Evolutionary conservation across 495 filamentous ascomycete genomes (phyloP).

Genomic region (Lichina pygmaea): DNA sequence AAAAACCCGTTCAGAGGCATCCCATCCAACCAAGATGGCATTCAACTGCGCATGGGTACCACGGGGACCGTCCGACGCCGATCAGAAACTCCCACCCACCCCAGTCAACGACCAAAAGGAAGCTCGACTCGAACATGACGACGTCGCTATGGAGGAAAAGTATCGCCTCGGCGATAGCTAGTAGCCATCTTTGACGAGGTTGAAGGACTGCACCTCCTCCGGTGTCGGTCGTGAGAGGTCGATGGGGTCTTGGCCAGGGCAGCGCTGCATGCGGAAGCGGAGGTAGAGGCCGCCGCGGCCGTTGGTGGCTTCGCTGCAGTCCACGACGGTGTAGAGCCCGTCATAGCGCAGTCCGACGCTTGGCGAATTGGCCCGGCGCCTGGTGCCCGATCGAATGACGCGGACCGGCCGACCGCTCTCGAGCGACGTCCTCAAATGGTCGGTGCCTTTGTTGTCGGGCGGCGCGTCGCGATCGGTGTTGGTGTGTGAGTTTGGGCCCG

Average conservation of each 20-base stretch:
- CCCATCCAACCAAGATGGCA: too few relatives aligned
- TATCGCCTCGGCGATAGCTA: background rate
- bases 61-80: too few relatives aligned
- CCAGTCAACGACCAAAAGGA: too few relatives aligned
- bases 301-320: conserved; percentile 2
- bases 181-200: background rate
- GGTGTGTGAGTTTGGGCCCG: conserved; percentile 13
- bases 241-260: conserved; percentile 10
- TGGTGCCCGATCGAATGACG: conserved; percentile 15
- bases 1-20: too few relatives aligned
- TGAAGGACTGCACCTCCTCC: background rate
- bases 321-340: conserved; percentile 20
- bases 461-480: conserved; percentile 7
- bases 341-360: conserved; percentile 22
- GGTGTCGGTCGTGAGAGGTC: conserved; percentile 7
- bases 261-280: conserved; percentile 17
- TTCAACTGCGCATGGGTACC: too few relatives aligned
- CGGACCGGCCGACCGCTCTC: conserved; percentile 13
- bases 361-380: conserved; percentile 9
- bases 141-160: too few relatives aligned
- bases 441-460: conserved; percentile 10
- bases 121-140: too few relatives aligned
- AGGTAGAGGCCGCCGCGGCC: conserved; percentile 10
- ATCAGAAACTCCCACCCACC: too few relatives aligned
- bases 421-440: conserved; percentile 12